Evolutionary conservation across 2,329 filamentous ascomycete species (phyloP), one percentile per base, ranked within the genome.

Genomic region (Juglanconis oblonga): DNA sequence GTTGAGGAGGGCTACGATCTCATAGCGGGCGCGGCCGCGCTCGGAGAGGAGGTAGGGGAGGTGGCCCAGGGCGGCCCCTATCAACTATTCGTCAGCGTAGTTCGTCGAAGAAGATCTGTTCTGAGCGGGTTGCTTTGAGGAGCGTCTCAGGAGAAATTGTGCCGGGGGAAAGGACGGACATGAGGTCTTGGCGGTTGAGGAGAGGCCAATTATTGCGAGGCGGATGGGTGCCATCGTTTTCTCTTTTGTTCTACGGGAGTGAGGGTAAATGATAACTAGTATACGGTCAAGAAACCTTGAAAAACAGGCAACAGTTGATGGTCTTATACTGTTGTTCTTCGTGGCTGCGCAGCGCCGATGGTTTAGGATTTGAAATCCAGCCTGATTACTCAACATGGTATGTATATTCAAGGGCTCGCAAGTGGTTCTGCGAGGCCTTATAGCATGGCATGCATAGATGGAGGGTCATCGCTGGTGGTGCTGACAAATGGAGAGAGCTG

Each of bases 1-100:
- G 68, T 83, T 83, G 64, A 77, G 76, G 1, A 83, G 71, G 7
- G 80, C 80, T n/a, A 76, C 74, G 60, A 83, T 76, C 35, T 76
- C 69, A 67, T 81, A 82, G 5, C 73, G 68, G 3, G 71, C 55
- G 1, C 70, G 70, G 3, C 67, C 66, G 10, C 64, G 65, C 2
- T 76, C 58, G 33, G 73, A 72, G 1, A 71, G 73, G 1, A 79
- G 66, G 59, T 80, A 77, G 5, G 76, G 69, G 8, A 47, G 47
- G 4, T 67, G 65, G 24, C 71, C 73, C 75, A 77, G 59, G 7
- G 67, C 69, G 58, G 29, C 47, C 55, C 36, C 24, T 24, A 24
- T 24, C 24, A 2, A 24, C 24, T 24, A 24, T 24, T 24, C 24
- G 24, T 24, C 24, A 24, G 24, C 24, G 24, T 24, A 24, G 0